A percentile compares a stretch with the other conserved stretches of the same genome.
phyloP scores from a whole-genome alignment of 306 rosid genomes.

The Trichosanthes truncata region DNA sequence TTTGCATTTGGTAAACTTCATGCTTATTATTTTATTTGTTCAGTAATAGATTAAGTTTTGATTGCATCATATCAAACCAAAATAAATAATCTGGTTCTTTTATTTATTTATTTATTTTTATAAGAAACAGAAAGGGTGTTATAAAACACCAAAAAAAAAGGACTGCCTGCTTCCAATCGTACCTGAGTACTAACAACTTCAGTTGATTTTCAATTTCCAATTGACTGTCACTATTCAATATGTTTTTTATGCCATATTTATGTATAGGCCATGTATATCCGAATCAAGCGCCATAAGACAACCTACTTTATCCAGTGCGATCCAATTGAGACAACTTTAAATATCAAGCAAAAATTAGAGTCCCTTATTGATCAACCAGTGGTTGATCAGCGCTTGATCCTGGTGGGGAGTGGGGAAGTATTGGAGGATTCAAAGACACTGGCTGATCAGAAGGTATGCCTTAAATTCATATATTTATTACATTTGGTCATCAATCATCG shows the following conservation, averaged over 20 bases:
- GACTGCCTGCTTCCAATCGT: background rate
- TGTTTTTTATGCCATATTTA: background rate
- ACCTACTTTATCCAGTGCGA: conserved; percentile 90
- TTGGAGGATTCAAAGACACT: conserved; percentile 71
- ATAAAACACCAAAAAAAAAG: background rate
- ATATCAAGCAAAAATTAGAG: conserved; percentile 69
- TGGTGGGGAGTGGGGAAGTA: conserved; percentile 53
- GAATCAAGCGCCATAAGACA: conserved; percentile 69
- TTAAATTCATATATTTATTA: background rate
- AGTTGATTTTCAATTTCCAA: background rate
- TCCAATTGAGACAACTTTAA: conserved; percentile 69
- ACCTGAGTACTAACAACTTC: background rate
- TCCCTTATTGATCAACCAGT: conserved; percentile 53
- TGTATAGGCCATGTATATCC: conserved; percentile 76
- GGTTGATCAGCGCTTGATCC: conserved; percentile 53
- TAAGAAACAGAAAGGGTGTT: background rate
- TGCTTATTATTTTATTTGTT: background rate
- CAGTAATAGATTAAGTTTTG: background rate
- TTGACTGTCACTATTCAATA: background rate
- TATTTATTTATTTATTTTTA: no score
- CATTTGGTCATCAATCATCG: background rate
- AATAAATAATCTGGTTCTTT: background rate
- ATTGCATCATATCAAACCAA: background rate
- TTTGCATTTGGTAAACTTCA: background rate
- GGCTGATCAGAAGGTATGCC: conserved; percentile 75